Conservation (phyloP, 1,284 basidiomycete species). For the Malassezia japonica region DNA sequence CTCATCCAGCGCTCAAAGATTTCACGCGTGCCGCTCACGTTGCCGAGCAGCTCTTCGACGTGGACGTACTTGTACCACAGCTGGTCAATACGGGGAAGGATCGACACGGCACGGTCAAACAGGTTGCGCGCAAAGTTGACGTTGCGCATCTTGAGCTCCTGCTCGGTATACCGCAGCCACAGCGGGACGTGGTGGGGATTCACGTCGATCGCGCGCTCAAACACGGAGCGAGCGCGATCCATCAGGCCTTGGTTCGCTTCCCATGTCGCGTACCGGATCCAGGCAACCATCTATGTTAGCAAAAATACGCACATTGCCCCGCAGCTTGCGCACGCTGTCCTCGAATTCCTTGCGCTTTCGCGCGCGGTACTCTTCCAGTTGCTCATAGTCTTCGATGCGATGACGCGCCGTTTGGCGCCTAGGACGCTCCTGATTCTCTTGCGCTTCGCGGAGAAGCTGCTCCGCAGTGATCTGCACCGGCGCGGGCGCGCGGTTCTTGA, state of each 20-base stretch:
- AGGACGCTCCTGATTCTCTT: constrained; percentile 87
- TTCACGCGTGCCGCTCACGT: constrained; percentile 86
- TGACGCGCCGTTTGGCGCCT: constrained; percentile 53
- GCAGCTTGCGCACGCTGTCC: constrained; percentile 79
- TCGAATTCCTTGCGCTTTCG: constrained; percentile 94
- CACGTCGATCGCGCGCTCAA: constrained; percentile 90
- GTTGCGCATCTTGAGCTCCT: constrained; percentile 93
- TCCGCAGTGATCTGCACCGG: constrained; percentile 95
- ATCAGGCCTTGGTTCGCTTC: constrained; percentile 87
- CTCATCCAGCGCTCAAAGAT: constrained; percentile 99
- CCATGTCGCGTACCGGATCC: constrained; percentile 59
- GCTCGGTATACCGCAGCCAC: constrained; percentile 95
- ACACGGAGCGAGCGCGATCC: constrained; percentile 67
- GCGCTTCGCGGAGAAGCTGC: constrained; percentile 91
- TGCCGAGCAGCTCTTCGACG: constrained; percentile 90
- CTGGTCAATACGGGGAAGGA: constrained; percentile 79
- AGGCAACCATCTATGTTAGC: constrained; percentile 33
- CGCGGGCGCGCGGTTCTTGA: constrained; percentile 88
- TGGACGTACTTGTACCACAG: constrained; percentile 97
- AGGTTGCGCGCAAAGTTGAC: constrained; percentile 93
- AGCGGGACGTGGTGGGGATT: constrained; percentile 78
- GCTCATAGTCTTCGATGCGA: constrained; percentile 84
- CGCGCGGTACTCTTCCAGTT: constrained; percentile 88
- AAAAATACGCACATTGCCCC: constrained; percentile 64
- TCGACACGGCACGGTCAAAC: constrained; percentile 88